These are phyloP conservation scores for Jaapia argillacea DNA, from an alignment of 768 basidiomycete species.

Conservation along the genomic window DNA sequence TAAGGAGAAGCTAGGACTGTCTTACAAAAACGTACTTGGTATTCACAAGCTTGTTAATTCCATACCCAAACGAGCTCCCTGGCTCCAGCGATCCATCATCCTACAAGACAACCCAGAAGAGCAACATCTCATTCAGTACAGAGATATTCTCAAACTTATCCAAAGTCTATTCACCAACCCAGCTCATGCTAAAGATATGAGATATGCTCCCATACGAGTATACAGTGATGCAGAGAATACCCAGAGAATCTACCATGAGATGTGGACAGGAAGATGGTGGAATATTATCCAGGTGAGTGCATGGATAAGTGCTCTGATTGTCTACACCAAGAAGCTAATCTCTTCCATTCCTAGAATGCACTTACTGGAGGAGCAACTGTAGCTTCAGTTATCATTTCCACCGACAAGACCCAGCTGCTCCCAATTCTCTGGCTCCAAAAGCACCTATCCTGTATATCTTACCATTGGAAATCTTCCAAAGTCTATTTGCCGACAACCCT, in stretches of 20 bases:
- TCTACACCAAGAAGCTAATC: neutral
- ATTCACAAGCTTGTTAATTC: slow-evolving; percentile 18
- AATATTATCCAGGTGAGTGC: slow-evolving; percentile 3
- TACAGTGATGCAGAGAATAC: neutral
- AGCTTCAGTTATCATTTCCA: slow-evolving; percentile 8
- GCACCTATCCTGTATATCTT: slow-evolving; percentile 11
- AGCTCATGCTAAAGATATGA: slow-evolving; percentile 4
- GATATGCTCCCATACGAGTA: neutral
- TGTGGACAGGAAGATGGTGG: slow-evolving; percentile 12
- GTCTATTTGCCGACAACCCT: slow-evolving; percentile 1
- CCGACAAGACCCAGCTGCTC: slow-evolving; percentile 11
- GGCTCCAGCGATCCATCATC: slow-evolving; percentile 11
- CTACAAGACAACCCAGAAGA: slow-evolving; percentile 18
- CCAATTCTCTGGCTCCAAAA: slow-evolving; percentile 9
- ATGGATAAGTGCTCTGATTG: too few species aligned
- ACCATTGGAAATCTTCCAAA: slow-evolving; percentile 10
- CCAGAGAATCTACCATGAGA: slow-evolving; percentile 6
- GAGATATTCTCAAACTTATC: slow-evolving; percentile 7
- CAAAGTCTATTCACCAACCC: slow-evolving; percentile 7
- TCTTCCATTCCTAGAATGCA: neutral
- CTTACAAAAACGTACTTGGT: slow-evolving; percentile 14
- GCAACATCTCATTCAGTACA: slow-evolving; percentile 20
- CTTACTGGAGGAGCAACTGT: slow-evolving; percentile 6
- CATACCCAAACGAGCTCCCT: slow-evolving; percentile 17
- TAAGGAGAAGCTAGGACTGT: slow-evolving; percentile 16